phyloP scores from a whole-genome alignment of 495 filamentous ascomycete species.

The Aspergillus cristatus region DNA sequence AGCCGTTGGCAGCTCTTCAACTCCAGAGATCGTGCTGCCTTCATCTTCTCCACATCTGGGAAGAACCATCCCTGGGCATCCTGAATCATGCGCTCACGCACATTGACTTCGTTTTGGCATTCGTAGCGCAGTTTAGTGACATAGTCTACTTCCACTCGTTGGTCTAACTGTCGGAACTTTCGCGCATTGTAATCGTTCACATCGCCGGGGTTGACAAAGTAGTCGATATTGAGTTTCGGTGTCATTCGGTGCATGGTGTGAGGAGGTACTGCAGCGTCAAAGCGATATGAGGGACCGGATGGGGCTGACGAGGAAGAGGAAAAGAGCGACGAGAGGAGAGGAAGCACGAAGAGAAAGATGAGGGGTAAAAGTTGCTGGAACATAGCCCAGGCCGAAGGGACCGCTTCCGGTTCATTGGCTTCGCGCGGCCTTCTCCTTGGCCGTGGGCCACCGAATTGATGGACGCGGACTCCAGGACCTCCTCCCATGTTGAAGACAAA shows the following conservation, averaged over 20 bases:
- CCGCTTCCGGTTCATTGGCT: slow-evolving; percentile 44
- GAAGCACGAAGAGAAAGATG: slow-evolving; percentile 79
- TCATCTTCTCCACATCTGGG: slow-evolving; percentile 68
- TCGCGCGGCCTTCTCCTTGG: slow-evolving; percentile 64
- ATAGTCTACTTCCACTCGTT: slow-evolving; percentile 62
- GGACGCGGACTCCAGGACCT: slow-evolving; percentile 72
- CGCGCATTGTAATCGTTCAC: slow-evolving; percentile 55
- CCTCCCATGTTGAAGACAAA: slow-evolving; percentile 90
- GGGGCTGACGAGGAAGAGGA: slow-evolving; percentile 45
- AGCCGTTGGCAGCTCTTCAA: slow-evolving; percentile 48
- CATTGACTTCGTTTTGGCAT: slow-evolving; percentile 62
- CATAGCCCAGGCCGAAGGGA: slow-evolving; percentile 34
- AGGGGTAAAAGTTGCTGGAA: slow-evolving; percentile 69
- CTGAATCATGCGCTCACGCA: slow-evolving; percentile 56
- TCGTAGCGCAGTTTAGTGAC: slow-evolving; percentile 52
- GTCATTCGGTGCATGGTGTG: slow-evolving; percentile 68
- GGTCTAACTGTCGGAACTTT: slow-evolving; percentile 66
- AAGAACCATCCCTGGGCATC: slow-evolving; percentile 87
- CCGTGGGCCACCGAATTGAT: slow-evolving; percentile 67
- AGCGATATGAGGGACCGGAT: slow-evolving; percentile 59
- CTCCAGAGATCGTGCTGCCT: slow-evolving; percentile 50
- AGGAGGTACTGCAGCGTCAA: slow-evolving; percentile 56
- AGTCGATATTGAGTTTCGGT: slow-evolving; percentile 59
- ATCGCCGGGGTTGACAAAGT: slow-evolving; percentile 75
- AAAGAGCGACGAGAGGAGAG: slow-evolving; percentile 74